Percentiles rank a stretch among this genome's conserved stretches.
phyloP scores from a whole-genome alignment of 2,329 filamentous ascomycete genomes.

The Geoglossum cookeanum region DNA sequence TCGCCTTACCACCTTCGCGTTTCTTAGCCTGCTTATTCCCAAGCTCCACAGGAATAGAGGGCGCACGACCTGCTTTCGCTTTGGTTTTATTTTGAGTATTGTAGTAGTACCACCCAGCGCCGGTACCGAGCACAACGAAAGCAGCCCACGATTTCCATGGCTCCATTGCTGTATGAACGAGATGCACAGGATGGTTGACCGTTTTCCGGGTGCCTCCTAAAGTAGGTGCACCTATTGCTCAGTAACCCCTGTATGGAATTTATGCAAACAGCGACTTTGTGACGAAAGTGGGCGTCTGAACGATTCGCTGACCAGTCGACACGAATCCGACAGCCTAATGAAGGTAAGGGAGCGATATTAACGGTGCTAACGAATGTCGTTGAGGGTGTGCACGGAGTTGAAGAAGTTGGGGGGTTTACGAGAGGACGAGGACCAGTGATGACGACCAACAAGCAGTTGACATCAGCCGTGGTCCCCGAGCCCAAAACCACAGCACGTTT shows the following conservation, averaged over 20 bases:
- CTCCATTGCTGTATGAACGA: slow-evolving; percentile 10
- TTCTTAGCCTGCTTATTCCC: slow-evolving; percentile 6
- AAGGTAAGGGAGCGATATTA: background rate
- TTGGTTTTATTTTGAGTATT: slow-evolving; percentile 8
- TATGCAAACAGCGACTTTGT: background rate
- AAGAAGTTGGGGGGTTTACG: background rate
- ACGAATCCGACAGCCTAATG: background rate
- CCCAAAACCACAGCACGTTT: background rate
- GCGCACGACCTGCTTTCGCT: slow-evolving; percentile 5
- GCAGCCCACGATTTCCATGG: slow-evolving; percentile 14
- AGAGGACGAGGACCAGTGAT: background rate
- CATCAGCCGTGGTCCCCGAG: background rate
- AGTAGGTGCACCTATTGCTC: background rate
- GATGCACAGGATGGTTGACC: background rate
- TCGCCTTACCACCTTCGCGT: slow-evolving; percentile 8
- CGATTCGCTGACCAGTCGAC: background rate
- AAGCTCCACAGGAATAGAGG: slow-evolving; percentile 6
- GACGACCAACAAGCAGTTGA: background rate
- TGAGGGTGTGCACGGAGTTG: background rate
- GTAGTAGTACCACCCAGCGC: slow-evolving; percentile 14
- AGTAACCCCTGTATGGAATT: background rate
- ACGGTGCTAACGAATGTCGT: background rate
- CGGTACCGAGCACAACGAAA: slow-evolving; percentile 10
- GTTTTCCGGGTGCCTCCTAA: background rate
- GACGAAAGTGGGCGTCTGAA: background rate